phyloP scores from a whole-genome alignment of 805 yeast genomes.

The Candida mattraensis region DNA sequence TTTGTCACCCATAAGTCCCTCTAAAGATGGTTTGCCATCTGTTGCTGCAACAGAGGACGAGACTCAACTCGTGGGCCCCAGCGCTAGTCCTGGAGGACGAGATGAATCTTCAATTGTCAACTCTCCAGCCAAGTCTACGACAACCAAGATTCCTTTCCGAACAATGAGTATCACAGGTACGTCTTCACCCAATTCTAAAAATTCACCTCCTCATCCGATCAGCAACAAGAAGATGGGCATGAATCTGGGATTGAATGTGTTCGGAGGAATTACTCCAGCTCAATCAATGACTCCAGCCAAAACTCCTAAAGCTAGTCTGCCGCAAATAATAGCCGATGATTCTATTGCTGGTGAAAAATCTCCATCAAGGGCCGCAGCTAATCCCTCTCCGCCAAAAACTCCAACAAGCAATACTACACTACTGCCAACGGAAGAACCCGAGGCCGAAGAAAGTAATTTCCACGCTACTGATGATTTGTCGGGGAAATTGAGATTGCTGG shows the following conservation, averaged over 20 bases:
- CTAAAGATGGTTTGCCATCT: conserved; percentile 4
- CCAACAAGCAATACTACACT: not conserved
- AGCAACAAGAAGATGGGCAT: conserved; percentile 27
- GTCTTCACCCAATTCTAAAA: conserved; percentile 9
- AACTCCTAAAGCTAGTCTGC: too few relatives aligned
- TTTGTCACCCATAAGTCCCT: conserved; percentile 11
- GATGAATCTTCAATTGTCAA: conserved; percentile 18
- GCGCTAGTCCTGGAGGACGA: conserved; percentile 9
- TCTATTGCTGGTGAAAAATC: too few relatives aligned
- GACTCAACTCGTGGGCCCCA: conserved; percentile 2
- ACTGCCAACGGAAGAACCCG: conserved; percentile 1
- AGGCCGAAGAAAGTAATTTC: conserved; percentile 1
- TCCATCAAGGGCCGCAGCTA: too few relatives aligned
- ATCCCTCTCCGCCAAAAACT: not conserved
- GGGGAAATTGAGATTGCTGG: conserved; percentile 57
- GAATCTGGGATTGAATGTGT: conserved; percentile 32
- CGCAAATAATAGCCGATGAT: too few relatives aligned
- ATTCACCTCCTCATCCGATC: conserved; percentile 10
- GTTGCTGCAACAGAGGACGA: conserved; percentile 6
- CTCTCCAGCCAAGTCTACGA: conserved; percentile 14
- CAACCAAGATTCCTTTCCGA: conserved; percentile 20
- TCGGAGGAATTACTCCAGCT: too few relatives aligned
- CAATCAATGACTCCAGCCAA: conserved; percentile 1
- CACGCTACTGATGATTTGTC: conserved; percentile 39
- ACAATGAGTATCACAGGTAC: conserved; percentile 24